Base-by-base conservation (phyloP, 768 basidiomycete genomes). In the Daedalea quercina region DNA sequence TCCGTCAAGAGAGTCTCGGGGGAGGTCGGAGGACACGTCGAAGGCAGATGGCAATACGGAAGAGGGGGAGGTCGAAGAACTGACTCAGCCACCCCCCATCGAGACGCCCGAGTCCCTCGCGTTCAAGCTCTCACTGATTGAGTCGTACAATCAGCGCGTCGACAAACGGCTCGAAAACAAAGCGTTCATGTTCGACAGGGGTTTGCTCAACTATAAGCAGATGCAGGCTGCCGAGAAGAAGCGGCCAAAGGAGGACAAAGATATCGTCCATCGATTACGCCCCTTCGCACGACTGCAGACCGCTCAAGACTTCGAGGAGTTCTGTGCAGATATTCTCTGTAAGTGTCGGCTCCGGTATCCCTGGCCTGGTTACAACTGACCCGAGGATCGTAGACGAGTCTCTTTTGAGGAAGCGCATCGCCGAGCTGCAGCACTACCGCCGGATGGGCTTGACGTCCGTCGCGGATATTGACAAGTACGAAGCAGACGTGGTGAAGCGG, bases 161-260 rank as follows among this genome's bases (percentile, higher is more conserved):
- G 87, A 90, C 55, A 91, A 87, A 69, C 79, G 95, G 40, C 70
- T 82, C 50, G 89, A 94, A 63, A 81, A 78, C 25, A 99, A 97
- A 69, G 82, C 82, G 2, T 67, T 99, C 57, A 90, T 99, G 67
- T 96, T 92, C 61, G 90, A 97, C 61, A 76, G 95, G 40, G 92
- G 92, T 1, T 70, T 99, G 49, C 73, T 95, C 44, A 92, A 96
- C 60, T 92, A 95, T 66, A 97, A 94, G 69, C 93, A 94, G 84
- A 87, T 93, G 74, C 85, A 89, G 76, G 89, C 90, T 9, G 78
- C 79, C 2, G 95, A 99, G 59, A 89, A 94, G 72, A 97, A 96
- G 66, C 76, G 92, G 17, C 79, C 80, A 8, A 85, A 88, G 60
- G 95, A 97, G 56, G 94, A 98, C 62, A 82, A 88, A 58, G 96